These are phyloP conservation scores for Calonectria montana DNA, from an alignment of 2,329 filamentous ascomycete genomes.

Conservation along the genomic window DNA sequence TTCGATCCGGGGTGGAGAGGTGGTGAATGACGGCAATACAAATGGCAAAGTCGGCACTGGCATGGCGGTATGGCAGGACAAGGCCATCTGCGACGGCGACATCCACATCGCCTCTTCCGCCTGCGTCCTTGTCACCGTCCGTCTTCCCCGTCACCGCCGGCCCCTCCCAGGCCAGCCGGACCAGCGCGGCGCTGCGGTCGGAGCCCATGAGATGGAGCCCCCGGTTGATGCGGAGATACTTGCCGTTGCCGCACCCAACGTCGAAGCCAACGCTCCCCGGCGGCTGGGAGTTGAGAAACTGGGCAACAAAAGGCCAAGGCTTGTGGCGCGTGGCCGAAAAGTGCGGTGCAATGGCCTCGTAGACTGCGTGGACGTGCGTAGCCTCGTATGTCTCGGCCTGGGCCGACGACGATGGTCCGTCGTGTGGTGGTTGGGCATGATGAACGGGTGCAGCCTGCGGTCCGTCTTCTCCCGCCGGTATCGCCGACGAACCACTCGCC, in stretches of 20 bases:
- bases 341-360: constrained; percentile 86
- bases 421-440: constrained; percentile 27
- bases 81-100: constrained; percentile 85
- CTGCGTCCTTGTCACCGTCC: constrained; percentile 23
- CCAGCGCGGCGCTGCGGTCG: constrained; percentile 77
- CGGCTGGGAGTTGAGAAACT: constrained; percentile 75
- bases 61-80: constrained; percentile 78
- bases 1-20: constrained; percentile 80
- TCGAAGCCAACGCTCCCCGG: constrained; percentile 86
- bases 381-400: constrained; percentile 76
- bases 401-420: constrained; percentile 30
- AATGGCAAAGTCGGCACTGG: constrained; percentile 81
- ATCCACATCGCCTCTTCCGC: constrained; percentile 62
- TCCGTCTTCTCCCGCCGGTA: constrained; percentile 33
- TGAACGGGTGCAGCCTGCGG: constrained; percentile 27
- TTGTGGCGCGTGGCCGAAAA: constrained; percentile 83
- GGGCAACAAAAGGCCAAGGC: constrained; percentile 93
- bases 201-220: constrained; percentile 84
- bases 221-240: constrained; percentile 86
- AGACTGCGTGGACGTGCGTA: constrained; percentile 90
- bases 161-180: constrained; percentile 57
- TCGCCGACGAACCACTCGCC: constrained; percentile 41
- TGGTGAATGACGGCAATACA: constrained; percentile 96
- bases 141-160: constrained; percentile 30
- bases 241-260: constrained; percentile 96